phyloP scores from a whole-genome alignment of 768 basidiomycete genomes.

The Leucosporidium creatinivorum region DNA sequence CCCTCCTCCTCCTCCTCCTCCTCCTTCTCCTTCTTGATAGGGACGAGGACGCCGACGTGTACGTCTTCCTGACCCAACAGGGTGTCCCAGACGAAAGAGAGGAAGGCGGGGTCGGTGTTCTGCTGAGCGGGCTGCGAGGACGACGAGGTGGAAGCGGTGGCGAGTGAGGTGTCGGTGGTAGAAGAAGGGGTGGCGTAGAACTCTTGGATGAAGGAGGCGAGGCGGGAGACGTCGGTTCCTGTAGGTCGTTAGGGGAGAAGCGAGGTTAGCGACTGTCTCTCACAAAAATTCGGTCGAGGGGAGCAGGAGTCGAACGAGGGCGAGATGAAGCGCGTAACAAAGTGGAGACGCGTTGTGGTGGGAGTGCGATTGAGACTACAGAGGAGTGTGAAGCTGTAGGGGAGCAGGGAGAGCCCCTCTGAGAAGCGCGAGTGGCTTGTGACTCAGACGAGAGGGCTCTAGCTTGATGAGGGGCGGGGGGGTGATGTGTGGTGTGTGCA shows the following conservation, averaged over 20 bases:
- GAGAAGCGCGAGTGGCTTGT: no score
- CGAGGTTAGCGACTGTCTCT: neutral
- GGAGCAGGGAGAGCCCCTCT: no score
- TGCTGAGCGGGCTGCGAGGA: constrained; percentile 45
- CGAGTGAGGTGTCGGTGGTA: constrained; percentile 20
- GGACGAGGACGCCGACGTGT: constrained; percentile 59
- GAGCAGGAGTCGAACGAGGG: constrained; percentile 2
- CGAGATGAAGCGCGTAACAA: constrained; percentile 19
- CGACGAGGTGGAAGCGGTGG: constrained; percentile 31
- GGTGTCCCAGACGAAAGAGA: constrained; percentile 72
- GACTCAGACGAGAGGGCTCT: no score
- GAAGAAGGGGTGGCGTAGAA: constrained; percentile 51
- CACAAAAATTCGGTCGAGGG: neutral
- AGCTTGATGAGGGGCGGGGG: no score
- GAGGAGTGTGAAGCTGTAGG: neutral
- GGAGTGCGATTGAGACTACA: neutral
- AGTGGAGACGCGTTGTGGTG: constrained; percentile 29
- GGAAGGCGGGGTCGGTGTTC: constrained; percentile 64
- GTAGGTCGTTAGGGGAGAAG: neutral
- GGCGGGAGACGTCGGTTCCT: constrained; percentile 68
- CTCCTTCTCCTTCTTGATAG: constrained; percentile 12
- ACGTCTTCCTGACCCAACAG: constrained; percentile 68
- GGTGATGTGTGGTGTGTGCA: no score
- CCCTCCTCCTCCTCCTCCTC: neutral
- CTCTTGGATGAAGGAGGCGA: constrained; percentile 45